These are phyloP conservation scores for Raffaelea arxii DNA, from an alignment of 2,329 filamentous ascomycete species.

Conservation along the genomic window DNA sequence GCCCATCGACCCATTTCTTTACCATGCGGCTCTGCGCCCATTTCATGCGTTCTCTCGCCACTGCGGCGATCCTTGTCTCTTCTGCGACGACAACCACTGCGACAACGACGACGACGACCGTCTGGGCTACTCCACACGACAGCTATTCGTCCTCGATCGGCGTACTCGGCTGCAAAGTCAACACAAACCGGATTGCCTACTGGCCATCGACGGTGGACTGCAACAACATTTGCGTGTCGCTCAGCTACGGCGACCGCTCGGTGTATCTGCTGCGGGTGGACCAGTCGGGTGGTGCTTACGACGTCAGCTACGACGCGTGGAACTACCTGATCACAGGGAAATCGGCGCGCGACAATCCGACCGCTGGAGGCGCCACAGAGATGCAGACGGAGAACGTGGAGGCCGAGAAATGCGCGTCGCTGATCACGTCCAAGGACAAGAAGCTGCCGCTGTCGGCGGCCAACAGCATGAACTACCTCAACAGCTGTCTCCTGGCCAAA, in stretches of 20 bases:
- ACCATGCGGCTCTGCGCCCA: too few species aligned
- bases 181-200: conserved; percentile 51
- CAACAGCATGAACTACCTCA: conserved; percentile 45
- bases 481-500: conserved; percentile 29
- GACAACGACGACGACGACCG: too few species aligned
- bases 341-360: conserved; percentile 34
- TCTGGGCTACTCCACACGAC: conserved; percentile 43
- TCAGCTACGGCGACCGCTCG: conserved; percentile 35
- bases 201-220: conserved; percentile 42
- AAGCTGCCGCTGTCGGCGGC: conserved; percentile 29
- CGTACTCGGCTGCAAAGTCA: conserved; percentile 48
- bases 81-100: too few species aligned
- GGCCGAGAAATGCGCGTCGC: conserved; percentile 32
- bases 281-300: conserved; percentile 43
- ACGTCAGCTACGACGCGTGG: conserved; percentile 52
- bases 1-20: too few species aligned
- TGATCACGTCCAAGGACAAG: conserved; percentile 23
- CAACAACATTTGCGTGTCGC: conserved; percentile 44
- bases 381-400: conserved; percentile 37
- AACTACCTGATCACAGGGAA: conserved; percentile 40
- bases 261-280: conserved; percentile 49
- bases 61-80: too few species aligned
- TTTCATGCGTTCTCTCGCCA: too few species aligned
- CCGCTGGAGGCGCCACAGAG: conserved; percentile 34
- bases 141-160: conserved; percentile 45